phyloP scores from a whole-genome alignment of 2,329 filamentous ascomycete species.

The Ceratocystis variospora region DNA sequence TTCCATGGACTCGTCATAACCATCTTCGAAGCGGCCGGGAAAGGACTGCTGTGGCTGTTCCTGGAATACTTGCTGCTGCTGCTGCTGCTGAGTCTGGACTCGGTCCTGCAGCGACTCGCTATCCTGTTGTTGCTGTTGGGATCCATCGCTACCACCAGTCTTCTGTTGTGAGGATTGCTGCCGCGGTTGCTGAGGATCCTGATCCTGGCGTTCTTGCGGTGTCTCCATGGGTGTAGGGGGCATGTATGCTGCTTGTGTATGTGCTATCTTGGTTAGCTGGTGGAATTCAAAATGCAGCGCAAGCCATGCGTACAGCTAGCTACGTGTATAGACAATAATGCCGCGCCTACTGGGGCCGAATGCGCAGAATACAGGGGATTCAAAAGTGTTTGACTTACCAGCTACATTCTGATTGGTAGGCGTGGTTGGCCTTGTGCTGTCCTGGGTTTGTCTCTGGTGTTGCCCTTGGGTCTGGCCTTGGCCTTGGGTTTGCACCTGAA shows the following conservation, averaged over 20 bases:
- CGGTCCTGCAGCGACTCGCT: slow-evolving; percentile 26
- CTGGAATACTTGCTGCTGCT: background rate
- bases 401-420: slow-evolving; percentile 35
- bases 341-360: background rate
- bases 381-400: slow-evolving; percentile 33
- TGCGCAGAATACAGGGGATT: background rate
- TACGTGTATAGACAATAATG: background rate
- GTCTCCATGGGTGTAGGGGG: slow-evolving; percentile 56
- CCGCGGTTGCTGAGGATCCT: slow-evolving; percentile 6
- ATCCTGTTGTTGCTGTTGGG: slow-evolving; percentile 1
- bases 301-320: background rate
- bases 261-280: slow-evolving; percentile 6
- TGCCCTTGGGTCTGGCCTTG: slow-evolving; percentile 5
- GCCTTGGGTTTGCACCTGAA: background rate
- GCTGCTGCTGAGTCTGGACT: slow-evolving; percentile 21
- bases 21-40: slow-evolving; percentile 42
- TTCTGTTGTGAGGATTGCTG: slow-evolving; percentile 20
- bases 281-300: slow-evolving; percentile 3
- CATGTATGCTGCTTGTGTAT: slow-evolving; percentile 37
- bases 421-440: slow-evolving; percentile 9
- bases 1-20: slow-evolving; percentile 52
- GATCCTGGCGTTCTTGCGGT: slow-evolving; percentile 28
- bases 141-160: slow-evolving; percentile 30
- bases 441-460: background rate
- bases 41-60: slow-evolving; percentile 28